phyloP scores from a whole-genome alignment of 108 stramenopile genomes.

The Fistulifera solaris region DNA sequence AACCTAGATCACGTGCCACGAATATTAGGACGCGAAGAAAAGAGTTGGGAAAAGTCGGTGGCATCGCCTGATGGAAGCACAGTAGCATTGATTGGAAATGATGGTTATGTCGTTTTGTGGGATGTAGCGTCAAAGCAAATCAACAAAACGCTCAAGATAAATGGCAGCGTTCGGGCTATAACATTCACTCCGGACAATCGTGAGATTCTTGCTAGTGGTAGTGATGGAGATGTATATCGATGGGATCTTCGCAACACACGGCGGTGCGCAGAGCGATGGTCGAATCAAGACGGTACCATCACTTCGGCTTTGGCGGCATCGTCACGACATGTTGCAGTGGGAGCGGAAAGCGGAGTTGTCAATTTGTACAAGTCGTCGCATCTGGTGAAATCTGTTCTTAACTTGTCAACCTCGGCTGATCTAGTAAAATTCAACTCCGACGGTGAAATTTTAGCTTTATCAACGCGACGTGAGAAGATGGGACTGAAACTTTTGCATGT shows the following conservation, averaged over 20 bases:
- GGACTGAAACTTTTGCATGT: conserved; percentile 86
- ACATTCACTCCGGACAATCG: conserved; percentile 75
- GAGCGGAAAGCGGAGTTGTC: conserved; percentile 92
- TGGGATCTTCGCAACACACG: conserved; percentile 75
- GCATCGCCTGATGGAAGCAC: conserved; percentile 74
- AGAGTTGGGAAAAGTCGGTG: conserved; percentile 71
- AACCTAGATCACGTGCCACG: conserved; percentile 53
- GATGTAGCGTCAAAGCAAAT: conserved; percentile 73
- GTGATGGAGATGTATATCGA: conserved; percentile 90
- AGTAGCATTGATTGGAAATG: conserved; percentile 88
- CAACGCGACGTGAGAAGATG: conserved; percentile 74
- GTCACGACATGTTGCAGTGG: conserved; percentile 65
- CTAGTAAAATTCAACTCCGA: conserved; percentile 74
- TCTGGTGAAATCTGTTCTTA: conserved; percentile 92
- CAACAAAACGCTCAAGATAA: conserved; percentile 87
- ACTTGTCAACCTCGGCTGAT: conserved; percentile 81
- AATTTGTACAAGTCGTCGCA: conserved; percentile 62
- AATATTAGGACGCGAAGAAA: conserved; percentile 69
- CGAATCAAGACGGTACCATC: conserved; percentile 86
- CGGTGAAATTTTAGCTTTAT: conserved; percentile 91
- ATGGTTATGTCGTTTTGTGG: conserved; percentile 87
- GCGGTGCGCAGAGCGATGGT: conserved; percentile 76
- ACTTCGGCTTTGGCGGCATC: conserved; percentile 70
- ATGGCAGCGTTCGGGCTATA: conserved; percentile 78
- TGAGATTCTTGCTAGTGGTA: conserved; percentile 81